Conservation (phyloP, 306 rosid species). For the Vigna trinervia region DNA sequence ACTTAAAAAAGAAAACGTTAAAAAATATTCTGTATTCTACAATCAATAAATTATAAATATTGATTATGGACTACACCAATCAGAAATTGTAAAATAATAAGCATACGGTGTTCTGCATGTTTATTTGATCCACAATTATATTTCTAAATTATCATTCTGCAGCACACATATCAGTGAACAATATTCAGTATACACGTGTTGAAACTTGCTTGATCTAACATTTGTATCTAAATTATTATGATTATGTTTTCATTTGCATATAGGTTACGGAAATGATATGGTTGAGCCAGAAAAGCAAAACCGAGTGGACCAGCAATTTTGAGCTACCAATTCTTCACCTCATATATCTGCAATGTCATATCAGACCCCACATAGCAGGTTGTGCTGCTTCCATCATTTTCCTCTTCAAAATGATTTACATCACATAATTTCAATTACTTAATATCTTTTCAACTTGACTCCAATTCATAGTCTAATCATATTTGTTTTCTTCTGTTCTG, state of each 20-base stretch:
- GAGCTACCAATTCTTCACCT: constrained; percentile 34
- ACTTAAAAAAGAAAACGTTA: too few species aligned
- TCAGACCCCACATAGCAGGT: constrained; percentile 34
- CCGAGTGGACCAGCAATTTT: constrained; percentile 34
- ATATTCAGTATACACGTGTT: constrained; percentile 24
- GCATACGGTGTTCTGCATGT: not conserved
- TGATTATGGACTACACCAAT: not conserved
- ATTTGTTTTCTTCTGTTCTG: constrained; percentile 8
- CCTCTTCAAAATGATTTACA: not conserved
- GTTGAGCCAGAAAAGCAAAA: constrained; percentile 4
- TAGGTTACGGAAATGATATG: not conserved
- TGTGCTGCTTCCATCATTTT: constrained; percentile 22
- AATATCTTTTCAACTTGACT: not conserved
- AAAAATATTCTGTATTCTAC: not conserved
- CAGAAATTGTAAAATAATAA: not conserved
- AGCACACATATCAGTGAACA: not conserved
- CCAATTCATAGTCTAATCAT: constrained; percentile 30
- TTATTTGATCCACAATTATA: not conserved
- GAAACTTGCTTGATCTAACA: not conserved
- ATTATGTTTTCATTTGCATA: constrained; percentile 10
- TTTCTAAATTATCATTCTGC: not conserved
- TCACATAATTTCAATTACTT: not conserved
- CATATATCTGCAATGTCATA: constrained; percentile 3
- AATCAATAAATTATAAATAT: not conserved
- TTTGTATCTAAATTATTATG: not conserved